Base-by-base conservation (phyloP, 2,329 filamentous ascomycete genomes). In the Epichloe sp. region DNA sequence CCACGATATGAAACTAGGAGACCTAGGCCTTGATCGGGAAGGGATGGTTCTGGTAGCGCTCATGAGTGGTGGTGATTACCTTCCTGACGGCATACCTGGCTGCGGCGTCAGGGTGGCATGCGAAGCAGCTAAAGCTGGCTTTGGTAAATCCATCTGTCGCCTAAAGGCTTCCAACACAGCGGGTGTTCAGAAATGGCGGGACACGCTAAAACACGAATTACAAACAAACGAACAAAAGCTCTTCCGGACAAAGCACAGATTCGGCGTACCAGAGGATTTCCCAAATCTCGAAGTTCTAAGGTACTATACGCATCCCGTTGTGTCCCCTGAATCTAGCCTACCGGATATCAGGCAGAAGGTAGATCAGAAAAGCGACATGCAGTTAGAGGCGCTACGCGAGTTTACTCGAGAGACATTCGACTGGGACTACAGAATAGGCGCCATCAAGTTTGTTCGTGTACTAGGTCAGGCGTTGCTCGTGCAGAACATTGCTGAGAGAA, bases 1-100 rank as follows among this genome's bases (percentile, higher is more conserved):
- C 0, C 66, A 75, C 11, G 72, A 77, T 38, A 78, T 82, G 47
- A 57, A 62, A 12, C 61, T 70, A n/a, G 59, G 70, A 51, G 52
- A 71, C 1, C 73, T 77, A 1, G 85, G 84, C 0, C 71, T 97
- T 44, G 87, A 90, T 60, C 76, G 85, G 19, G 83, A 93, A 55
- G 91, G 89, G 0, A 95, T 98, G 90, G 85, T 97, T 21, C 71
- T 98, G 12, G 85, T 97, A 19, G 93, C 93, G 0, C 71, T 98
- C 55, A 89, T 98, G 78, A 96, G 90, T 58, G 93, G 93, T 6
- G 93, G 93, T 6, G 93, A 98, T 66, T 98, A 98, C 59, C 74
- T 91, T 0, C 87, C 90, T 0, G 86, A 88, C 51, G 93, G 93
- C 0, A 84, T 98, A 15, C 82, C 86, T 0, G 86, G 87, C 4